Evolutionary conservation across 2,329 filamentous ascomycete genomes (phyloP).

Genomic region (Huntiella savannae): DNA sequence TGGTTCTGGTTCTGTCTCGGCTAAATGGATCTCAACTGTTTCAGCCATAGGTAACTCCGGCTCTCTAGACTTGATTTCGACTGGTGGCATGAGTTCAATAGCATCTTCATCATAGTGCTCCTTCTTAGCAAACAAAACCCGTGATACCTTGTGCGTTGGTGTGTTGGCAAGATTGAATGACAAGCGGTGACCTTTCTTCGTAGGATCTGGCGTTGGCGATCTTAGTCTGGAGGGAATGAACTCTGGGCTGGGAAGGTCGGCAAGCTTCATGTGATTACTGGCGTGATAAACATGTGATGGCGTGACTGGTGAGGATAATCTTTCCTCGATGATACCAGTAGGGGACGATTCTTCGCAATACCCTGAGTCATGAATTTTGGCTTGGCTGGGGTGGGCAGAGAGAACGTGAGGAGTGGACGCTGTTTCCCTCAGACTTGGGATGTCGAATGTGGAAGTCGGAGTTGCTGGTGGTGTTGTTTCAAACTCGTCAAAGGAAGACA

Average conservation of each 20-base stretch:
- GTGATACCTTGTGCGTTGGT: background rate
- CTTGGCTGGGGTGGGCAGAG: conserved; percentile 6
- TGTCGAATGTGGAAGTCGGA: conserved; percentile 13
- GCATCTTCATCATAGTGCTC: background rate
- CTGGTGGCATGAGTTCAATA: conserved; percentile 2
- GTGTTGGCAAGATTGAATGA: no score
- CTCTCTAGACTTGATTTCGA: background rate
- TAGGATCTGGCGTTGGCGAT: background rate
- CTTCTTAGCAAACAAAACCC: conserved; percentile 3
- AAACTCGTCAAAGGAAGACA: conserved; percentile 11
- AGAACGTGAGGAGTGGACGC: conserved; percentile 13
- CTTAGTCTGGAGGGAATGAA: no score
- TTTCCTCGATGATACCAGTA: background rate
- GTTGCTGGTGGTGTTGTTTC: conserved; percentile 13
- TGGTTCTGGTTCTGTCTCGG: background rate
- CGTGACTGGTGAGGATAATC: background rate
- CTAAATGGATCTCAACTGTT: no score
- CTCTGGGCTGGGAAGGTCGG: background rate
- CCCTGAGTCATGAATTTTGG: background rate
- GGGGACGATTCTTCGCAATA: background rate
- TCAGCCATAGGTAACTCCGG: background rate
- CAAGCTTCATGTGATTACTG: background rate
- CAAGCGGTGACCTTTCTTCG: background rate
- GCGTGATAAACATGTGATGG: background rate
- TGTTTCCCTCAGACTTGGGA: conserved; percentile 13